These are phyloP conservation scores for Podila horticola DNA, from an alignment of 192 early-diverging fungal genomes.

Conservation along the genomic window DNA sequence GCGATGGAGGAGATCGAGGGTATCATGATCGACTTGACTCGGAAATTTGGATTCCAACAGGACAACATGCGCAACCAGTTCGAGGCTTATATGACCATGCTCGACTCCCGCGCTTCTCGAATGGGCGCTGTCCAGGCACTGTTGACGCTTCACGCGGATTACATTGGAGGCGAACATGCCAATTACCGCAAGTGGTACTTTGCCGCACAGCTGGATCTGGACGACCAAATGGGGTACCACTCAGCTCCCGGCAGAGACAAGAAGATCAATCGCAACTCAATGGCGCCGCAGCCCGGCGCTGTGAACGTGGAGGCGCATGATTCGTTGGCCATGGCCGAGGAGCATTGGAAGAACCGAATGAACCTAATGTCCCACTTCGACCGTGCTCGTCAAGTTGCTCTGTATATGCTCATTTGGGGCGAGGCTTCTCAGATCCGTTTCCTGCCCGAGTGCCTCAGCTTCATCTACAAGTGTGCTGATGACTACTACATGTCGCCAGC, in stretches of 20 bases:
- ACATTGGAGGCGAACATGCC: conserved; percentile 81
- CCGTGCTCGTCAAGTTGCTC: conserved; percentile 74
- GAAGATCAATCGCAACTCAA: conserved; percentile 35
- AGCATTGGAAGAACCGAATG: conserved; percentile 79
- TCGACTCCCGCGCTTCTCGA: conserved; percentile 81
- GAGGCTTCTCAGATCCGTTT: conserved; percentile 81
- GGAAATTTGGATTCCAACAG: conserved; percentile 82
- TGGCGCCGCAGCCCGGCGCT: conserved; percentile 44
- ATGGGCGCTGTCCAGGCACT: conserved; percentile 77
- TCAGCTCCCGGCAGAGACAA: conserved; percentile 38
- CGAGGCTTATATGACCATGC: conserved; percentile 81
- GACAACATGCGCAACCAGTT: conserved; percentile 82
- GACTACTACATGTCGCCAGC: conserved; percentile 67
- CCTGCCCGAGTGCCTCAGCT: conserved; percentile 80
- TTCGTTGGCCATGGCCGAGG: conserved; percentile 51
- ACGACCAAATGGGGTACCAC: conserved; percentile 56
- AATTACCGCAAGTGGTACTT: conserved; percentile 91
- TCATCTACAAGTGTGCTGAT: conserved; percentile 77
- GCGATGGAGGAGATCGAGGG: conserved; percentile 74
- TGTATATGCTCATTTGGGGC: conserved; percentile 84
- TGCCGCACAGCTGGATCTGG: conserved; percentile 73
- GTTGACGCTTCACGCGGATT: conserved; percentile 80
- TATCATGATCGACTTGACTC: conserved; percentile 71
- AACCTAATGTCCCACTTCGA: conserved; percentile 75
- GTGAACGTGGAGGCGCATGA: conserved; percentile 27